Conservation (phyloP, 176 grass and related monocot species). For the Canna indica region DNA sequence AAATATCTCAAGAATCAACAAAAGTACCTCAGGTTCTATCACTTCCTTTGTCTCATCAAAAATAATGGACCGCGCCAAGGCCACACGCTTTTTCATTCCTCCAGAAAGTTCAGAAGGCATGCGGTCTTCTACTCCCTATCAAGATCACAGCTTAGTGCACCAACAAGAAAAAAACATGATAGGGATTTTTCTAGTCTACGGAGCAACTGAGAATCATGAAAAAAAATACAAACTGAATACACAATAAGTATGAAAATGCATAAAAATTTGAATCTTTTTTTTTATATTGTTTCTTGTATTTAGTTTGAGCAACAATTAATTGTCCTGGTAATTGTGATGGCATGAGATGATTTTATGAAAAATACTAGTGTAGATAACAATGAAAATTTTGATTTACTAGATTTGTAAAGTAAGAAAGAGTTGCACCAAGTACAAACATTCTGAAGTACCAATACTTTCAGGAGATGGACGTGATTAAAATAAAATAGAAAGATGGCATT, state of each 20-base stretch:
- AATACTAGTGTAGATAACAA: no score
- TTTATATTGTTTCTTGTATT: no score
- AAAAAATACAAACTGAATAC: not conserved
- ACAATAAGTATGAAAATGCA: not conserved
- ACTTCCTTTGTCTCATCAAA: conserved; percentile 76
- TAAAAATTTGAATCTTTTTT: no score
- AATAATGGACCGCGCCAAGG: conserved; percentile 94
- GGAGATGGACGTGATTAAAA: no score
- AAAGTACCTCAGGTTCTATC: conserved; percentile 77
- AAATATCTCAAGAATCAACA: not conserved
- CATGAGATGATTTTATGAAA: no score
- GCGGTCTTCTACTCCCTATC: conserved; percentile 73
- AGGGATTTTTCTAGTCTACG: not conserved
- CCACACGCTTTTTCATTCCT: conserved; percentile 99
- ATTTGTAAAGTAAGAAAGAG: no score
- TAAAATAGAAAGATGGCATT: no score
- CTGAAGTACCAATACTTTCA: no score
- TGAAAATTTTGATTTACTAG: no score
- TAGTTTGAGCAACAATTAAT: no score
- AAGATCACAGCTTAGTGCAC: conserved; percentile 10
- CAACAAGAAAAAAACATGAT: not conserved
- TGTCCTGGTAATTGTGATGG: no score
- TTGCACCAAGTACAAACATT: no score
- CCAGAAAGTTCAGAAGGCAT: conserved; percentile 94
- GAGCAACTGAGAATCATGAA: not conserved